Conservation (phyloP, 345 rosid species). For the Pelargonium nanum region DNA sequence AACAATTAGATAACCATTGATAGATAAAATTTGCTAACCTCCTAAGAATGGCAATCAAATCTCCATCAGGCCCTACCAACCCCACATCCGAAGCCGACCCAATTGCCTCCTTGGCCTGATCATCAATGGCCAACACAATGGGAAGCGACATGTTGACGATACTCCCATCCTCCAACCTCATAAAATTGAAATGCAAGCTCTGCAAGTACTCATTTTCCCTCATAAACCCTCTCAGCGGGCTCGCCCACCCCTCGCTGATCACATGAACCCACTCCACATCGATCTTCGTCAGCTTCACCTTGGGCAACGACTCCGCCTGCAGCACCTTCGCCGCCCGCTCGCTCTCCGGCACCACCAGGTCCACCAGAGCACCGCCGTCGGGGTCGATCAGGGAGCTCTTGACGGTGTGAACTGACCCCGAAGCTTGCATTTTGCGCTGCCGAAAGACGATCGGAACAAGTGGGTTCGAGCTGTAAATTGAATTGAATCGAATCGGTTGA, state of each 20-base stretch:
- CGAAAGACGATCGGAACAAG: conserved; percentile 14
- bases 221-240: conserved; percentile 91
- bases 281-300: conserved; percentile 50
- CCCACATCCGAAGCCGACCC: conserved; percentile 49
- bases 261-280: conserved; percentile 97
- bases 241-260: conserved; percentile 92
- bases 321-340: conserved; percentile 34
- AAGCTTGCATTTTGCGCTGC: conserved; percentile 19
- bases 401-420: conserved; percentile 13
- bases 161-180: conserved; percentile 48
- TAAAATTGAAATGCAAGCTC: conserved; percentile 74
- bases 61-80: conserved; percentile 50
- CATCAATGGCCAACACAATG: conserved; percentile 86
- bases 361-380: conserved; percentile 75
- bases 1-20: not conserved
- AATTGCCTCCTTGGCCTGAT: conserved; percentile 52
- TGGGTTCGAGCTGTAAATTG: conserved; percentile 32
- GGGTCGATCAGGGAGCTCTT: conserved; percentile 85
- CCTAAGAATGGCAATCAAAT: conserved; percentile 56
- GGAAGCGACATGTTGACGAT: conserved; percentile 89
- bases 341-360: conserved; percentile 51
- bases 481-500: conserved; percentile 12
- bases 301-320: conserved; percentile 61
- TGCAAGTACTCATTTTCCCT: conserved; percentile 85
- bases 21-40: conserved; percentile 27